phyloP scores from a whole-genome alignment of 345 rosid species.

The Gossypium rotundifolium region DNA sequence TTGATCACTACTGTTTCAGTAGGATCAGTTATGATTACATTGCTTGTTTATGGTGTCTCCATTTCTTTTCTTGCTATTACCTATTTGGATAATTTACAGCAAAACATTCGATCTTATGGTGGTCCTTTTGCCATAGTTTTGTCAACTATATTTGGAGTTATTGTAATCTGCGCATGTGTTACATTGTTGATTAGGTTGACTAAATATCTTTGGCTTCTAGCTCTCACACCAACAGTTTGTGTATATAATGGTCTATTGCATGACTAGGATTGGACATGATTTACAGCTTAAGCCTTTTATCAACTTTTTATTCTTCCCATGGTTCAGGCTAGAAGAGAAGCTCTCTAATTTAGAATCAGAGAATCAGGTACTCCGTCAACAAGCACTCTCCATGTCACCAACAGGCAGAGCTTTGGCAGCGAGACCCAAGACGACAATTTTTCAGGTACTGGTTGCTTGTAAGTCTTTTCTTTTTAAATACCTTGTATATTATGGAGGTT shows the following conservation, averaged over 20 bases:
- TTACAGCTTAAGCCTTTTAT: not conserved
- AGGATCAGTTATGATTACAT: not conserved
- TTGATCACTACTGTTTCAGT: not conserved
- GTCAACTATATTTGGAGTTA: not conserved
- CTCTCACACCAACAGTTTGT: not conserved
- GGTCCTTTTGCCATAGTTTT: not conserved
- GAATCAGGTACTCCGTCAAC: conserved; percentile 88
- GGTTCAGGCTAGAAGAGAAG: conserved; percentile 63
- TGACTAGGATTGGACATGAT: not conserved
- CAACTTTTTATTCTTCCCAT: conserved; percentile 3
- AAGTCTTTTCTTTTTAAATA: not conserved
- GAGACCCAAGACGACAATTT: conserved; percentile 53
- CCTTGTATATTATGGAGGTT: conserved; percentile 8
- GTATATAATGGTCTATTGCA: not conserved
- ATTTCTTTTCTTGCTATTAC: not conserved
- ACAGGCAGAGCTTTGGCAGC: conserved; percentile 52
- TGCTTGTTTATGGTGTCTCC: not conserved
- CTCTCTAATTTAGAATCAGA: conserved; percentile 83
- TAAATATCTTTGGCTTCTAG: not conserved
- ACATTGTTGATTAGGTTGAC: not conserved
- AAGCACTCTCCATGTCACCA: conserved; percentile 76
- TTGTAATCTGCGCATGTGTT: not conserved
- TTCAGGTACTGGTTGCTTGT: conserved; percentile 47
- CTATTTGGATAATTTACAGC: conserved; percentile 8
- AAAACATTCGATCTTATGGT: not conserved